Evolutionary conservation across 1,284 basidiomycete genomes (phyloP).

Genomic region (Apiotrichum brassicae): DNA sequence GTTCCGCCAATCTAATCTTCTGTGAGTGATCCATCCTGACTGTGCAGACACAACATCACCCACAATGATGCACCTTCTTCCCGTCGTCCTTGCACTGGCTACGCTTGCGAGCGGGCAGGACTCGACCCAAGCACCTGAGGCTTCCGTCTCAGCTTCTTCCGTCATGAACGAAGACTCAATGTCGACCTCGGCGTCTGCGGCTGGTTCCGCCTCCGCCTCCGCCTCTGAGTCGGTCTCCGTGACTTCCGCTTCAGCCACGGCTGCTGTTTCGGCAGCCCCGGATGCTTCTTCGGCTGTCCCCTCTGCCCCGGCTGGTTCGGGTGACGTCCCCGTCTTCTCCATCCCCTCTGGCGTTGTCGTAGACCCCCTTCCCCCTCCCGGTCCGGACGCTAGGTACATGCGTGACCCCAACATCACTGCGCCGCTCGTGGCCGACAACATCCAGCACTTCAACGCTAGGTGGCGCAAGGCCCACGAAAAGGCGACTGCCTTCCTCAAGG

Average conservation of each 20-base stretch:
- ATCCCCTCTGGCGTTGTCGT: background rate
- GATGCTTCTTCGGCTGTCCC: too few relatives aligned
- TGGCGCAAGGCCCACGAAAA: slow-evolving; percentile 33
- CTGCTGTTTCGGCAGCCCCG: background rate
- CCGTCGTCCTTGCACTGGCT: background rate
- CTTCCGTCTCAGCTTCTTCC: background rate
- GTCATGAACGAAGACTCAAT: background rate
- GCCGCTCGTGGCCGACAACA: slow-evolving; percentile 17
- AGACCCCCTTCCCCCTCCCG: background rate
- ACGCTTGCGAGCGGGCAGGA: background rate
- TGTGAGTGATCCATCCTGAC: too few relatives aligned
- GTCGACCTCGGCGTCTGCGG: background rate
- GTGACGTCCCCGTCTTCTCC: background rate
- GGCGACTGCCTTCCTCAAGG: slow-evolving; percentile 40
- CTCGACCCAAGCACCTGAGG: too few relatives aligned
- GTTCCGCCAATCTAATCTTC: too few relatives aligned
- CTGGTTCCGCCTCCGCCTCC: background rate
- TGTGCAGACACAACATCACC: background rate
- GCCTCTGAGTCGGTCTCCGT: background rate
- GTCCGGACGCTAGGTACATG: background rate
- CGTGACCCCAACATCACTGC: slow-evolving; percentile 10
- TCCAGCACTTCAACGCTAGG: slow-evolving; percentile 9
- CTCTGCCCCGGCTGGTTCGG: too few relatives aligned
- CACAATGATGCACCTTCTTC: background rate
- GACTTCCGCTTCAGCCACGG: background rate